A percentile compares a stretch with the other conserved stretches of the same genome.
These are phyloP conservation scores for Xylaria curta DNA, from an alignment of 495 filamentous ascomycete genomes.

Conservation along the genomic window DNA sequence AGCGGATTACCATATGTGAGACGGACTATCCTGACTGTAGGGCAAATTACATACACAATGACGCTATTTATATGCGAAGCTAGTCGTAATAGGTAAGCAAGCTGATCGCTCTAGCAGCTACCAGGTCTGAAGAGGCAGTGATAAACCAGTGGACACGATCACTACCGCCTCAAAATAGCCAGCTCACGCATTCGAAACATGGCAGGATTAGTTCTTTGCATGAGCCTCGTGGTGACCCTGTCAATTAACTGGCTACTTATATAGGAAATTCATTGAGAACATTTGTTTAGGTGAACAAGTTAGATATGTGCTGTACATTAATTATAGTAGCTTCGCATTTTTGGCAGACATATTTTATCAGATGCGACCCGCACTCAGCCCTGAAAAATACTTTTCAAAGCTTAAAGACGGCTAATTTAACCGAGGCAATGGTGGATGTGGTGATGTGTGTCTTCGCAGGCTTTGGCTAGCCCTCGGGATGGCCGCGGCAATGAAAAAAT, in stretches of 20 bases:
- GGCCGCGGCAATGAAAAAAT: background rate
- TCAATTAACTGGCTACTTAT: background rate
- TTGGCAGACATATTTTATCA: background rate
- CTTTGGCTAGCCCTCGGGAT: background rate
- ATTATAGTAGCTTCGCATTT: too few species aligned
- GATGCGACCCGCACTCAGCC: background rate
- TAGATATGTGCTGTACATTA: background rate
- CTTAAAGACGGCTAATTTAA: background rate
- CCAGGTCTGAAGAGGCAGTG: slow-evolving; percentile 14
- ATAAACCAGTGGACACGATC: slow-evolving; percentile 10
- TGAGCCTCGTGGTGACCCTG: slow-evolving; percentile 23
- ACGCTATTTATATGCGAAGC: slow-evolving; percentile 17
- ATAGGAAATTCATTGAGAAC: background rate
- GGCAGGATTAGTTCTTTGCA: slow-evolving; percentile 16
- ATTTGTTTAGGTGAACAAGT: background rate
- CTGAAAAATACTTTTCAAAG: background rate
- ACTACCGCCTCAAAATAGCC: slow-evolving; percentile 13
- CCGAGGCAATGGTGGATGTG: background rate
- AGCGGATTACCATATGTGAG: background rate
- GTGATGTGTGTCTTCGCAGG: background rate
- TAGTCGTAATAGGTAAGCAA: background rate
- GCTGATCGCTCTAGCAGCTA: slow-evolving; percentile 1
- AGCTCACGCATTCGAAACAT: slow-evolving; percentile 8
- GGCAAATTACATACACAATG: slow-evolving; percentile 8
- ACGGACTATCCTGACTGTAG: background rate